phyloP scores from a whole-genome alignment of 352 stramenopile species.

The Globisporangium cederbergense region DNA sequence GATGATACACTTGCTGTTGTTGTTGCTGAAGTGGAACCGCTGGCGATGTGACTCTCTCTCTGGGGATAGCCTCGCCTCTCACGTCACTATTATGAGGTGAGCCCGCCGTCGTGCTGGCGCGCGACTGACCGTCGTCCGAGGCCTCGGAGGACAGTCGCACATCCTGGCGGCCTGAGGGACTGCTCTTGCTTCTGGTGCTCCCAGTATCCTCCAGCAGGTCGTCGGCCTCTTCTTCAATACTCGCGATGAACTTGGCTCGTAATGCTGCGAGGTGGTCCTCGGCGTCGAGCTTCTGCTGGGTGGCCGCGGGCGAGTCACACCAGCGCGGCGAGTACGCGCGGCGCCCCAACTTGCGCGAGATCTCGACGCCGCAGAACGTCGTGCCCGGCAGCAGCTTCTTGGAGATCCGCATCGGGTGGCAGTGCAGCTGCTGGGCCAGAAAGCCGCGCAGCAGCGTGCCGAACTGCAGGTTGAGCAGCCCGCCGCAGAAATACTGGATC shows the following conservation, averaged over 20 bases:
- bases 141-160: constrained; percentile 2
- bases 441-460: constrained; percentile 72
- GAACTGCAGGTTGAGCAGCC: constrained; percentile 64
- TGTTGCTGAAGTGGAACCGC: not conserved
- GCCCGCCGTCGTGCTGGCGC: not conserved
- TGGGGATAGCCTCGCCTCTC: not conserved
- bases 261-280: constrained; percentile 36
- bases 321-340: constrained; percentile 65
- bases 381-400: constrained; percentile 68
- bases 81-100: not conserved
- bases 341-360: constrained; percentile 71
- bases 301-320: constrained; percentile 39
- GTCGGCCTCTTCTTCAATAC: constrained; percentile 48
- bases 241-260: constrained; percentile 48
- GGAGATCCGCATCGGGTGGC: constrained; percentile 75
- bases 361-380: constrained; percentile 61
- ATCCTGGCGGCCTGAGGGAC: too few relatives aligned
- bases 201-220: not conserved
- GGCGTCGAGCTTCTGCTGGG: constrained; percentile 36
- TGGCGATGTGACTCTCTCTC: not conserved
- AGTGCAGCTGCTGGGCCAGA: constrained; percentile 66
- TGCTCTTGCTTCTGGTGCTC: not conserved
- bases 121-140: not conserved
- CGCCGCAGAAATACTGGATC: constrained; percentile 69
- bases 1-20: not conserved